Base-by-base conservation (phyloP, 108 stramenopile species). In the Fragilaria crotonensis region DNA sequence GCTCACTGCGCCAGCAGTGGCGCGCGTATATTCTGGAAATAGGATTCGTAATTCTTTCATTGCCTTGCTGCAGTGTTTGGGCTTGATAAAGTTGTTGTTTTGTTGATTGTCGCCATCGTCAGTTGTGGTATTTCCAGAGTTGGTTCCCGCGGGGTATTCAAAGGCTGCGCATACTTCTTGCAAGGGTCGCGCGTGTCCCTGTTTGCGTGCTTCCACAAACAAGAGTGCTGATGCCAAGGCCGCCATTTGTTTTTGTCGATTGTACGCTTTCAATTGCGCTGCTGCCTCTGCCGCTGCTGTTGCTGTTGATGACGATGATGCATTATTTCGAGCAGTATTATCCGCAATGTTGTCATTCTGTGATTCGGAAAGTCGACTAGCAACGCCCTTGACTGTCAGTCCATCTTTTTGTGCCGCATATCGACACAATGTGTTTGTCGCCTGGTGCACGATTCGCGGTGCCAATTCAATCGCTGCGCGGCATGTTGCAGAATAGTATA, bases 51-150 rank as follows among this genome's bases (percentile, higher is more conserved):
- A 68, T 49, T 82, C 81, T 5, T 66, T 69, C 33, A 82, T 78
- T n/a, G 81, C 81, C 9, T 45, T 25, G n/a, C 63, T 68, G 28
- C 77, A 77, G 44, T 82, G 81, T 41, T 78, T 82, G 17, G 60
- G 30, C 60, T 78, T 78, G 55, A 82, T 69, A 20, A 66, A 62
- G 5, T 45, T 23, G 21, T 28, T 45, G 17, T 26, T 9, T 22
- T 31, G 22, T 51, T 33, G 25, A 3, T 36, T 1, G n/a, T 63
- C n/a, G 22, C 19, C n/a, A 7, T n/a, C n/a, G n/a, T n/a, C n/a
- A n/a, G n/a, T n/a, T n/a, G n/a, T n/a, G n/a, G n/a, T n/a, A 41
- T 41, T 41, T 41, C 7, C 36, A 11, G 36, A 41, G 11, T 41
- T 41, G 36, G 49, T n/a, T 29, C 4, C 28, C 7, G 7, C 20